Evolutionary conservation across 2,329 filamentous ascomycete species (phyloP).

Genomic region (Pseudocercospora eumusae): DNA sequence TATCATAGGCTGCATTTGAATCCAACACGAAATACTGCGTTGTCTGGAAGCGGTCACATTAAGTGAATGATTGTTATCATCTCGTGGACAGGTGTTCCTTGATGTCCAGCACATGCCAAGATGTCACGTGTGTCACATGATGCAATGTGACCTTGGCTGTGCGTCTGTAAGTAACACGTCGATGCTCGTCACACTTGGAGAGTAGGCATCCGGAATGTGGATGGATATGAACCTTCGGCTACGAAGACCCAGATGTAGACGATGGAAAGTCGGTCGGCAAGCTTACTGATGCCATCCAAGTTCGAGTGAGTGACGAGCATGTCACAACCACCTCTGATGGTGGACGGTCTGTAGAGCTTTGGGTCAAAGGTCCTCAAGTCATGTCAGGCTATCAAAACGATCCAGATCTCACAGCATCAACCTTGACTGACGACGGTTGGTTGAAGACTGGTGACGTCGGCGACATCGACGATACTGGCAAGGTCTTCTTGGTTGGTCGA

Average conservation of each 20-base stretch:
- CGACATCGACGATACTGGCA: slow-evolving; percentile 28
- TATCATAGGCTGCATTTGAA: too few relatives aligned
- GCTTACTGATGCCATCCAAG: background rate
- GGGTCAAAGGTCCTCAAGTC: slow-evolving; percentile 6
- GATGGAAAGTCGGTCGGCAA: background rate
- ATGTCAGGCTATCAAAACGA: slow-evolving; percentile 4
- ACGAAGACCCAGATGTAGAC: background rate
- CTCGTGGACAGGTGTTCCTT: too few relatives aligned
- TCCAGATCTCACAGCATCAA: background rate
- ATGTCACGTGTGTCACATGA: too few relatives aligned
- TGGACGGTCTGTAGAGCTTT: background rate
- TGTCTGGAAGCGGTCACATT: too few relatives aligned
- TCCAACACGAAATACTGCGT: too few relatives aligned
- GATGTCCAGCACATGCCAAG: too few relatives aligned
- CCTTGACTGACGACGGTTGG: background rate
- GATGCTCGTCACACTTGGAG: too few relatives aligned
- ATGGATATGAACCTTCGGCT: background rate
- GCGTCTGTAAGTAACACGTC: too few relatives aligned
- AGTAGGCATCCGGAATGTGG: slow-evolving; percentile 7
- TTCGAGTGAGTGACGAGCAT: background rate
- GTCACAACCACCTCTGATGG: background rate
- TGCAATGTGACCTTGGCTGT: too few relatives aligned
- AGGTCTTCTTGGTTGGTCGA: slow-evolving; percentile 36
- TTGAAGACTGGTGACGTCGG: slow-evolving; percentile 68
- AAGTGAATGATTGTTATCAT: too few relatives aligned